phyloP scores from a whole-genome alignment of 768 basidiomycete genomes.

The Pleurotus salmoneostramineus region DNA sequence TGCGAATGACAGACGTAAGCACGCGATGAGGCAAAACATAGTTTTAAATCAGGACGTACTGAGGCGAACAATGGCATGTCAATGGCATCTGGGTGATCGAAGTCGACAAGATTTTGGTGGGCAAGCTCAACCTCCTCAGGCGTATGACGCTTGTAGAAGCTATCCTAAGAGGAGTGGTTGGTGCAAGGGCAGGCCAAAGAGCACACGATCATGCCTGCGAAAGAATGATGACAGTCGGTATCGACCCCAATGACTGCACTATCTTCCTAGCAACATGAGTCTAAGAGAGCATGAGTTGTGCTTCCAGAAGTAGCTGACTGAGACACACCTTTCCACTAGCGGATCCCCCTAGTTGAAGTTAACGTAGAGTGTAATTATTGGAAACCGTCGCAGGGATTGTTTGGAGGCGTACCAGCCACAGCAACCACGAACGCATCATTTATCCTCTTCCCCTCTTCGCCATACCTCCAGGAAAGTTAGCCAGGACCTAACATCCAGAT shows the following conservation, averaged over 20 bases:
- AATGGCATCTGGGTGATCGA: slow-evolving; percentile 91
- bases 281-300: slow-evolving; percentile 28
- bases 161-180: slow-evolving; percentile 53
- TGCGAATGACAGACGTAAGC: slow-evolving; percentile 22
- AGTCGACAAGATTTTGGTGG: slow-evolving; percentile 74
- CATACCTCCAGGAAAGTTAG: slow-evolving; percentile 53
- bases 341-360: slow-evolving; percentile 57
- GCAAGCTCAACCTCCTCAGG: slow-evolving; percentile 82
- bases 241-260: slow-evolving; percentile 73
- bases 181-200: not conserved
- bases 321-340: slow-evolving; percentile 79
- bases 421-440: slow-evolving; percentile 81
- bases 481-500: slow-evolving; percentile 1
- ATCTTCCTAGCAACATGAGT: slow-evolving; percentile 86
- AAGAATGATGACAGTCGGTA: slow-evolving; percentile 86
- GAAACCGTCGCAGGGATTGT: too few species aligned
- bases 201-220: slow-evolving; percentile 59
- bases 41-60: slow-evolving; percentile 39
- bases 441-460: slow-evolving; percentile 64
- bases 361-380: not conserved
- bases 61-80: slow-evolving; percentile 85
- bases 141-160: slow-evolving; percentile 84
- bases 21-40: not conserved
- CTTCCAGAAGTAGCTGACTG: not conserved
- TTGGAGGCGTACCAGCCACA: slow-evolving; percentile 60